Base-by-base conservation (phyloP, 768 basidiomycete genomes). In the Tulasnella sp. region DNA sequence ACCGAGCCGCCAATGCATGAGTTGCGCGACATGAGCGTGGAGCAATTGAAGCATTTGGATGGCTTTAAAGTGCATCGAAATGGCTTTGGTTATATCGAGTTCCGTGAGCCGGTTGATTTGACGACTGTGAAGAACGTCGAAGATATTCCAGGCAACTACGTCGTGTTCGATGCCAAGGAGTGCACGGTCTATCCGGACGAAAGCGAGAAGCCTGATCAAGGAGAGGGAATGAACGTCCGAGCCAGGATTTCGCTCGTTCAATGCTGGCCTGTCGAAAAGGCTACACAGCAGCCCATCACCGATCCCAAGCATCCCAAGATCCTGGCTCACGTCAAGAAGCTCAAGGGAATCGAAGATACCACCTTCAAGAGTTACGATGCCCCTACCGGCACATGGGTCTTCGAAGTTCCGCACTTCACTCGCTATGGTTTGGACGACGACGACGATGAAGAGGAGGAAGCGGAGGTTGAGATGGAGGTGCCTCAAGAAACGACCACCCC, bases 141-240 rank as follows among this genome's bases (percentile, higher is more conserved):
- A 8, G 90, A 91, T 49, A 88, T 99, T 39, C 86, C 95, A 5
- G 97, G 96, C n/a, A 89, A 91, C 76, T 87, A 95, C 77, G 88
- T 99, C 34, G 87, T 91, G 67, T 96, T 99, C 82, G 91, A 93
- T 77, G 91, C 94, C 82, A 93, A 93, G 85, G 94, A 96, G 82
- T 93, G 94, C 81, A 91, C 89, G 69, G 96, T 99, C 45, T 99
- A 99, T 82, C 94, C 95, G 0, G 96, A 97, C 78, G 89, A 89
- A 76, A 91, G 52, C 4, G 40, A 79, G 7, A 96, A 96, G 83
- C 94, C 94, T 0, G 86, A 89, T 12, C 87, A 90, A 29, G 94
- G 96, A 19, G 86, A 89, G 29, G 97, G 97, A 45, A 85, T 99
- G 75, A 99, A 99, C 81, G 95, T 96, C 31, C 90, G 87, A 38